phyloP scores from a whole-genome alignment of 2,329 filamentous ascomycete genomes.

The Hymenoscyphus fraxineus region DNA sequence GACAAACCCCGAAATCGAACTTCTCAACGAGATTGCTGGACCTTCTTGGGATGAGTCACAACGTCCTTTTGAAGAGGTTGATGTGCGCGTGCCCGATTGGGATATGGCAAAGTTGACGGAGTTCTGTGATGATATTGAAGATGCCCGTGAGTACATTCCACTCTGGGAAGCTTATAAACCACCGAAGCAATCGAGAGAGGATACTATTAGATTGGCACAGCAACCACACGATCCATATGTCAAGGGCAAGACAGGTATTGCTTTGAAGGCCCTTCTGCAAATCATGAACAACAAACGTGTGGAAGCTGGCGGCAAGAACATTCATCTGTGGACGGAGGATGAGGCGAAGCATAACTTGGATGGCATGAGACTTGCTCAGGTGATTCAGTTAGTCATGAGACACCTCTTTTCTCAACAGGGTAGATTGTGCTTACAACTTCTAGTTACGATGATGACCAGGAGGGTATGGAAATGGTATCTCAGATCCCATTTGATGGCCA shows the following conservation, averaged over 20 bases:
- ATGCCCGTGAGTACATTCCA: conserved; percentile 5
- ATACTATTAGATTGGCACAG: background rate
- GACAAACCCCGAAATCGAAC: background rate
- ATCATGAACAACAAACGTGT: conserved; percentile 5
- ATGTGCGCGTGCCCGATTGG: background rate
- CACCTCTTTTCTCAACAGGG: background rate
- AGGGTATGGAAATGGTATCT: conserved; percentile 10
- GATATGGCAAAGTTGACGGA: conserved; percentile 7
- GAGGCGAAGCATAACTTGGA: conserved; percentile 10
- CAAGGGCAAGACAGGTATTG: background rate
- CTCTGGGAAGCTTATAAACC: conserved; percentile 9
- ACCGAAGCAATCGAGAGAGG: background rate
- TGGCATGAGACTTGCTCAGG: conserved; percentile 5
- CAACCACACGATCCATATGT: background rate
- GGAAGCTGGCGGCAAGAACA: background rate
- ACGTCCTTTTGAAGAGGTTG: background rate
- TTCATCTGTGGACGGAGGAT: conserved; percentile 10
- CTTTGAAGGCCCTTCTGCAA: background rate
- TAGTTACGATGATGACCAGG: conserved; percentile 6
- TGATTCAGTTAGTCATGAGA: conserved; percentile 10
- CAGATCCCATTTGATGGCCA: conserved; percentile 27
- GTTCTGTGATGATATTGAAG: conserved; percentile 16
- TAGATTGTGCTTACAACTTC: conserved; percentile 3
- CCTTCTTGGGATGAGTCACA: background rate
- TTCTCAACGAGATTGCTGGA: background rate